Evolutionary conservation across 495 filamentous ascomycete species (phyloP), one percentile per base, ranked within the genome.

Genomic region (Parathielavia hyrcaniae): DNA sequence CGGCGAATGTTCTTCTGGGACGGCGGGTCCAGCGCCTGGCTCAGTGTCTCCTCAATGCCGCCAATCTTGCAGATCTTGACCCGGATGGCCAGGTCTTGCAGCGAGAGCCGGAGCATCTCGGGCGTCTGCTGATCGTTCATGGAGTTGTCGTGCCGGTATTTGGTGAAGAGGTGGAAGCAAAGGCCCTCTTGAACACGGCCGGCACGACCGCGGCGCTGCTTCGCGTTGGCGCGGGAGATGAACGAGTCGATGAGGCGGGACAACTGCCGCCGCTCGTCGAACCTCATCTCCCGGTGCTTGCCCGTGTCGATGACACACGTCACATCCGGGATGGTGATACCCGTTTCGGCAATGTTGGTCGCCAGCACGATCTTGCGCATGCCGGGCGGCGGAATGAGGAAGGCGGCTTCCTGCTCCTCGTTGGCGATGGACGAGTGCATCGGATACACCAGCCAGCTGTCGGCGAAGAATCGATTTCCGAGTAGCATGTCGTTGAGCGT

Each of bases 31-130:
- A 97, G 75, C 9, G 93, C 93, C 69, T 93, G 82, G n/a, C 86
- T 79, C 6, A 98, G 78, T 0, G 90, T 95, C 60, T 90, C 81
- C 64, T 96, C 92, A 50, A 97, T 91, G 48, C 86, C 84, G 4
- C 93, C 93, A 50, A 98, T 79, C 64, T 91, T 93, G 74, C 91
- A 98, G 38, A 95, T 93, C 73, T 98, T 98, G 61, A 97, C 90
- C n/a, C 93, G 85, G 61, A 98, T 85, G 10, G 91, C 89, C 4
- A 97, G 81, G 62, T 98, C 93, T 72, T 97, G 92, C 11, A 98
- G 73, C 0, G 91, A 96, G 7, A 98, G 79, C 3, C 93, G 86
- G 44, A 97, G 84, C 81, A 98, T 90, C 69, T 98, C 93, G 0
- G 93, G 93, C 0, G 87, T 95, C 75, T 97, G 93, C 66, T 96